Conservation (phyloP, 139 green algal species). For the Picochlorum costavermella region DNA sequence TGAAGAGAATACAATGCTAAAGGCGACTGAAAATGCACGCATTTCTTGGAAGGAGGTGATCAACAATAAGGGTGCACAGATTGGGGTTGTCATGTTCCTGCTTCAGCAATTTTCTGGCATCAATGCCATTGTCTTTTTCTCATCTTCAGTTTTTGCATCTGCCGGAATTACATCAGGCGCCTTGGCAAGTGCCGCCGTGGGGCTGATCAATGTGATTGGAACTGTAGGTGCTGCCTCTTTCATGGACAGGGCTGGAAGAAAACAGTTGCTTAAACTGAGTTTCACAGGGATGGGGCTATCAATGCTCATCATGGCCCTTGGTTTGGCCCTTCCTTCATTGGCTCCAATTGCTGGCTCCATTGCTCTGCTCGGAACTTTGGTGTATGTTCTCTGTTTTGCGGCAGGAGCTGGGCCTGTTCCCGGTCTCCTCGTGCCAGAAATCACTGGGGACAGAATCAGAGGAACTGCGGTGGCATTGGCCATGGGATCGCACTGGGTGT, state of each 20-base stretch:
- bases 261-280: constrained; percentile 68
- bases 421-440: constrained; percentile 83
- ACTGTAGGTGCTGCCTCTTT: constrained; percentile 66
- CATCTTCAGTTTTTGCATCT: constrained; percentile 79
- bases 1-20: background rate
- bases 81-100: constrained; percentile 69
- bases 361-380: constrained; percentile 68
- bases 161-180: constrained; percentile 79
- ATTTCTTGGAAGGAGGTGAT: constrained; percentile 40
- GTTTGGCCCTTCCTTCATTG: constrained; percentile 57
- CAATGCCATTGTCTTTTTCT: constrained; percentile 94
- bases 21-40: constrained; percentile 1
- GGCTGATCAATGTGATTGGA: constrained; percentile 79
- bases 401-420: constrained; percentile 85
- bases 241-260: constrained; percentile 75
- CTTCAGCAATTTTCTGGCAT: constrained; percentile 95
- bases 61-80: constrained; percentile 29
- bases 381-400: constrained; percentile 85
- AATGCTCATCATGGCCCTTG: constrained; percentile 72
- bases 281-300: constrained; percentile 65
- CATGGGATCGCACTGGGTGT: constrained; percentile 67
- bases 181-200: constrained; percentile 78
- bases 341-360: constrained; percentile 36
- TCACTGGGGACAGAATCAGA: constrained; percentile 52
- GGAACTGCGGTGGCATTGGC: constrained; percentile 44